Base-by-base conservation (phyloP, 345 rosid genomes). In the Streptanthus diversifolius region DNA sequence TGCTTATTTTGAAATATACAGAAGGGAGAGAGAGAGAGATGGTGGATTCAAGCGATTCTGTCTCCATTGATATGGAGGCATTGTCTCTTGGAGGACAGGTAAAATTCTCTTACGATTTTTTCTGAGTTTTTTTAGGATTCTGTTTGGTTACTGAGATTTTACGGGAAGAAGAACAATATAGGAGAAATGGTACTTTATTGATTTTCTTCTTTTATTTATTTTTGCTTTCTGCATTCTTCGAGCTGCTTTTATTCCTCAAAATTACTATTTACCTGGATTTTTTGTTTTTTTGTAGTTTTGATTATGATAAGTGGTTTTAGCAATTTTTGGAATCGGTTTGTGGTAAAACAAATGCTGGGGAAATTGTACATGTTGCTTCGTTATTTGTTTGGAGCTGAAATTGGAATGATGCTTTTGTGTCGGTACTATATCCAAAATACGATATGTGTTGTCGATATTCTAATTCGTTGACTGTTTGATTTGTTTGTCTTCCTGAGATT, bases 1-100 rank as follows among this genome's bases (percentile, higher is more conserved):
- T 68, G 64, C 65, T 64, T 36, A 43, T 47, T 24, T 66, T 69
- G 39, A 71, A 71, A 22, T 21, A 75, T 30, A 49, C 18, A 61
- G 30, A 60, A 68, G 64, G 61, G 44, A 66, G 58, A 68, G 75
- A 66, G 43, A 66, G 43, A 65, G 71, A 66, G 29, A 71, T 92
- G 97, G 95, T 81, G 62, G 93, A 89, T 87, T 90, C 96, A 47
- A 90, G 90, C 84, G 96, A 82, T 83, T 89, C 95, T 39, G 89
- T 91, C 69, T 91, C 95, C 79, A 81, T 93, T 68, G 95, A 89
- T 56, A 83, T 91, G 88, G 96, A 91, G 51, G 82, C 87, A 76
- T 74, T 79, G 73, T 80, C 90, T 76, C 87, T 79, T 24, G 78
- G 85, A 57, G 88, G 87, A 63, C 89, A 91, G 97, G 98, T 93